Base-by-base conservation (phyloP, 208 protist genomes). In the Acanthamoeba sp. region DNA sequence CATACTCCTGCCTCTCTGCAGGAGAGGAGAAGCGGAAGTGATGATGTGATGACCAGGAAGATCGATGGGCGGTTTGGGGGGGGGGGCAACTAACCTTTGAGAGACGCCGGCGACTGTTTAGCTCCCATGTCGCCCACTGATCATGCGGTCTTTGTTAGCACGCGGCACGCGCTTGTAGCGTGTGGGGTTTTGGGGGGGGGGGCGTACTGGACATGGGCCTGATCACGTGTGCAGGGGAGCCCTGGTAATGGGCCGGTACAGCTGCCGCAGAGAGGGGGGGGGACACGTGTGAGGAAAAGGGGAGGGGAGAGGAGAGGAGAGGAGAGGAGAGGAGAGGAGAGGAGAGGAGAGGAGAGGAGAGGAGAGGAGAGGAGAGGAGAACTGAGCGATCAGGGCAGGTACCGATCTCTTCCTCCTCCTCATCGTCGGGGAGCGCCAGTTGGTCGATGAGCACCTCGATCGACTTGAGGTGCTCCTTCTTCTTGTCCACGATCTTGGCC, bases 1-100 rank as follows among this genome's bases (percentile, higher is more conserved):
- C 66, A 24, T 93, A 93, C 89, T 93, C 89, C 5, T 93, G 48
- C 22, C 52, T 22, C 52, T 82, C 89, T 93, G 85, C 16, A 27
- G n/a, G 9, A 71, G n/a, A 38, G 6, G 18, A 59, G 52, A 59
- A 24, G 12, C 10, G 52, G 12, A 16, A 22, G 45, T 12, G 12
- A 50, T 16, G 12, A 12, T 16, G 12, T 50, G 9, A 50, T 50
- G 45, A 50, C 45, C n/a, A n/a, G n/a, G n/a, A n/a, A n/a, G n/a
- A 50, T 50, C 45, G 45, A 50, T 16, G 9, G 9, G 45, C 9
- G 45, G 45, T 50, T 4, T 12, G 45, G 12, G 24, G 52, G 10
- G 59, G 7, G n/a, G 59, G 12, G 45, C 9, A n/a, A n/a, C n/a
- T n/a, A 62, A 66, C 59, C 59, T 66, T 14, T 29, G 59, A 66